These are phyloP conservation scores for Aquanectria penicillioides DNA, from an alignment of 2,329 filamentous ascomycete genomes.

Conservation along the genomic window DNA sequence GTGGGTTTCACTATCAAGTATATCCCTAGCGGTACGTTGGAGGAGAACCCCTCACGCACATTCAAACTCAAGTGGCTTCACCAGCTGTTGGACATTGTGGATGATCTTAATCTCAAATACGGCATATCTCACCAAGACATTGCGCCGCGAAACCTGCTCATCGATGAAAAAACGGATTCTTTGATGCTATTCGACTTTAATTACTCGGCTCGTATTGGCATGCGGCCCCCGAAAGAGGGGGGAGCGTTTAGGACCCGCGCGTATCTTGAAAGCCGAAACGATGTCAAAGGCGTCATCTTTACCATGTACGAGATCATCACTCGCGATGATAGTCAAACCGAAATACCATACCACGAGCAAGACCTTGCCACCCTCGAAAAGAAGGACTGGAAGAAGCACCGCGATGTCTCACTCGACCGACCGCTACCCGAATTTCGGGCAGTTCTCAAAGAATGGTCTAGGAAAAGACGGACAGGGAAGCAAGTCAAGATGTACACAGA, in stretches of 20 bases:
- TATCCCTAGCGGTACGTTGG: conserved; percentile 48
- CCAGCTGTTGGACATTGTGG: conserved; percentile 46
- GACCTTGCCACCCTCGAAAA: conserved; percentile 31
- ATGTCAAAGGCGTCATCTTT: conserved; percentile 48
- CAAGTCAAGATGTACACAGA: conserved; percentile 25
- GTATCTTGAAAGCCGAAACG: conserved; percentile 37
- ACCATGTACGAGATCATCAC: conserved; percentile 52
- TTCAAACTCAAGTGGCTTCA: conserved; percentile 50
- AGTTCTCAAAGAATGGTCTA: conserved; percentile 41
- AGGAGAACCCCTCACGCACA: conserved; percentile 39
- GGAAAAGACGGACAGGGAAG: conserved; percentile 14
- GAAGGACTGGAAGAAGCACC: conserved; percentile 44
- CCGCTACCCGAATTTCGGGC: conserved; percentile 41
- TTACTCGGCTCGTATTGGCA: conserved; percentile 36
- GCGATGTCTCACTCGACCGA: conserved; percentile 45
- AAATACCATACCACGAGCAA: conserved; percentile 37
- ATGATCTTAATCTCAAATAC: conserved; percentile 48
- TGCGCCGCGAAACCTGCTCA: conserved; percentile 49
- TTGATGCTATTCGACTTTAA: conserved; percentile 52
- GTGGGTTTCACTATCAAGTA: conserved; percentile 51
- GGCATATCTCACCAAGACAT: conserved; percentile 54
- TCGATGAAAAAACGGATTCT: conserved; percentile 46
- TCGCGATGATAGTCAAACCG: conserved; percentile 36
- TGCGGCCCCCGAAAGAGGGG: conserved; percentile 12
- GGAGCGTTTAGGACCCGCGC: background rate